phyloP scores from a whole-genome alignment of 2,329 filamentous ascomycete species.

The Cytospora schulzeri region DNA sequence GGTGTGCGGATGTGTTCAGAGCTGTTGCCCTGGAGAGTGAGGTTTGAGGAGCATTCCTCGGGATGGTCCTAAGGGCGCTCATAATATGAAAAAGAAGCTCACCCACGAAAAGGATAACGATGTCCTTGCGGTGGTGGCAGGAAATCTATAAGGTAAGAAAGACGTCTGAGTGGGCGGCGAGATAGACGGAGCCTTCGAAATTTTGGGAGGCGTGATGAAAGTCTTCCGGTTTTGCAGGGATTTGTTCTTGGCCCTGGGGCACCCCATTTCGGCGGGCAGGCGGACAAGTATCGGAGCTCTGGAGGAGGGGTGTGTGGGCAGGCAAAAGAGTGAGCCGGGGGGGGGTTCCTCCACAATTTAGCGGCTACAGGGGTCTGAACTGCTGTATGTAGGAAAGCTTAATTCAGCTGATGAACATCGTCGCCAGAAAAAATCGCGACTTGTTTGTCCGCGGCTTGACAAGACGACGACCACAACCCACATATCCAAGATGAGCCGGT shows the following conservation, averaged over 20 bases:
- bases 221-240: conserved; percentile 24
- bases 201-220: conserved; percentile 22
- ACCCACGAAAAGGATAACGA: conserved; percentile 30
- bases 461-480: conserved; percentile 34
- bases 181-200: conserved; percentile 18
- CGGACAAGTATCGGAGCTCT: conserved; percentile 20
- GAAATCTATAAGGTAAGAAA: conserved; percentile 3
- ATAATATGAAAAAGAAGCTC: conserved; percentile 41
- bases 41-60: conserved; percentile 48
- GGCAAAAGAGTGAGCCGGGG: conserved; percentile 7
- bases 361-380: conserved; percentile 20
- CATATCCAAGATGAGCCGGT: conserved; percentile 44
- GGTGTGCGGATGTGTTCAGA: conserved; percentile 36
- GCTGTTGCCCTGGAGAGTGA: conserved; percentile 46
- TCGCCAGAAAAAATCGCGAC: conserved; percentile 26
- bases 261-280: conserved; percentile 13
- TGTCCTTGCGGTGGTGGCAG: conserved; percentile 11
- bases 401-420: conserved; percentile 9
- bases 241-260: conserved; percentile 1
- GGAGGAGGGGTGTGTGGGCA: conserved; percentile 26
- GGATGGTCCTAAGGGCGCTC: conserved; percentile 46
- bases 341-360: conserved; percentile 19
- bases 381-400: not conserved
- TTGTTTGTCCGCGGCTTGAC: conserved; percentile 6
- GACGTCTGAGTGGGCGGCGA: not conserved